These are phyloP conservation scores for Aspergillus thermomutatus DNA, from an alignment of 2,329 filamentous ascomycete species.

Conservation along the genomic window DNA sequence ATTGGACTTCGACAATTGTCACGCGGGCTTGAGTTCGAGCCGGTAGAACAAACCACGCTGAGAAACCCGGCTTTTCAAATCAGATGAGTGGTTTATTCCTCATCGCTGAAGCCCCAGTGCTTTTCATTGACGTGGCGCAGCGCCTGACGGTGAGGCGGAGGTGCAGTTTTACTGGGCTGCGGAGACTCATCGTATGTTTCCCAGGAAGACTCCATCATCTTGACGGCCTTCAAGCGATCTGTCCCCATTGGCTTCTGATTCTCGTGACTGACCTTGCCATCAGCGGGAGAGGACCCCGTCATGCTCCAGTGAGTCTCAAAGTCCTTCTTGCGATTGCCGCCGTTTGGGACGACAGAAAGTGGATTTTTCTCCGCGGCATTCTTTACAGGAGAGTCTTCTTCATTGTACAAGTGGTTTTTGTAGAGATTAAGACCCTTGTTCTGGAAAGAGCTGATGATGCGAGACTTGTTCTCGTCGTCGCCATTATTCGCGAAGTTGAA, in stretches of 20 bases:
- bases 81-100: constrained; percentile 18
- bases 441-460: constrained; percentile 49
- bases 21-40: not conserved
- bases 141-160: constrained; percentile 23
- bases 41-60: not conserved
- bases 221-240: constrained; percentile 65
- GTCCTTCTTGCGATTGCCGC: constrained; percentile 69
- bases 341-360: constrained; percentile 67
- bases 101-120: constrained; percentile 44
- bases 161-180: constrained; percentile 25
- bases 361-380: constrained; percentile 37
- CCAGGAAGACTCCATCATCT: constrained; percentile 67
- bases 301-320: constrained; percentile 77
- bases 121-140: constrained; percentile 30
- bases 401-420: constrained; percentile 69
- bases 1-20: not conserved
- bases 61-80: not conserved
- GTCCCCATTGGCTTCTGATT: constrained; percentile 50
- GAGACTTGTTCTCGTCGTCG: constrained; percentile 49
- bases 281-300: constrained; percentile 51
- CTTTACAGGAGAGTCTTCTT: constrained; percentile 48
- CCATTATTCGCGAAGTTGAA: constrained; percentile 83
- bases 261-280: constrained; percentile 37
- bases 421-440: constrained; percentile 72
- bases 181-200: constrained; percentile 39